Percentiles rank a stretch among this genome's conserved stretches.
phyloP scores from a whole-genome alignment of 441 rosid genomes.

The Gossypium schwendimanii region DNA sequence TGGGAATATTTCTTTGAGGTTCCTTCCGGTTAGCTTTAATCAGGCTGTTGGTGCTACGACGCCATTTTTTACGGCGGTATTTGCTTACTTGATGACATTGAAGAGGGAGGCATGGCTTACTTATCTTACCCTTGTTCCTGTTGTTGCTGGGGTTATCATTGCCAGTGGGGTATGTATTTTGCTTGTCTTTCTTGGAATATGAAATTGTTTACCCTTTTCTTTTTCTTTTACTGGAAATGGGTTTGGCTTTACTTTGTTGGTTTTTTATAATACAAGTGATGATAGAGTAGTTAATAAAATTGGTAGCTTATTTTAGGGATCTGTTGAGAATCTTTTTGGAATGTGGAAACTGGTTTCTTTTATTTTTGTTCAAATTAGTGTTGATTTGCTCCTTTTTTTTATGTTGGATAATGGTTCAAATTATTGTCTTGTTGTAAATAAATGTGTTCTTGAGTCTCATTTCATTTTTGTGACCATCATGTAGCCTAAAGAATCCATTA shows the following conservation, averaged over 20 bases:
- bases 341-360: background rate
- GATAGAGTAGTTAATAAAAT: background rate
- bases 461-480: background rate
- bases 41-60: slow-evolving; percentile 93
- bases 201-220: background rate
- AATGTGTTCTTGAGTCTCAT: background rate
- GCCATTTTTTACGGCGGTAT: slow-evolving; percentile 85
- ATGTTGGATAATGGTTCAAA: background rate
- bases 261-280: background rate
- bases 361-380: background rate
- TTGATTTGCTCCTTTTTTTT: background rate
- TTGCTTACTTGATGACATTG: slow-evolving; percentile 70
- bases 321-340: background rate
- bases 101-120: slow-evolving; percentile 92
- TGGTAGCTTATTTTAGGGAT: background rate
- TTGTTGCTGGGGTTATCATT: slow-evolving; percentile 79
- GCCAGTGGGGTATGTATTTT: slow-evolving; percentile 68
- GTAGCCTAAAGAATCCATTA: background rate
- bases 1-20: slow-evolving; percentile 72
- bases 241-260: background rate
- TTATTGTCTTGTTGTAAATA: background rate
- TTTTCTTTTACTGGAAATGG: background rate
- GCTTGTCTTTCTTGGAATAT: background rate
- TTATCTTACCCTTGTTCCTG: slow-evolving; percentile 72
- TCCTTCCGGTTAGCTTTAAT: slow-evolving; percentile 73